phyloP scores from a whole-genome alignment of 23 red algal genomes.

The Gracilaria domingensis region DNA sequence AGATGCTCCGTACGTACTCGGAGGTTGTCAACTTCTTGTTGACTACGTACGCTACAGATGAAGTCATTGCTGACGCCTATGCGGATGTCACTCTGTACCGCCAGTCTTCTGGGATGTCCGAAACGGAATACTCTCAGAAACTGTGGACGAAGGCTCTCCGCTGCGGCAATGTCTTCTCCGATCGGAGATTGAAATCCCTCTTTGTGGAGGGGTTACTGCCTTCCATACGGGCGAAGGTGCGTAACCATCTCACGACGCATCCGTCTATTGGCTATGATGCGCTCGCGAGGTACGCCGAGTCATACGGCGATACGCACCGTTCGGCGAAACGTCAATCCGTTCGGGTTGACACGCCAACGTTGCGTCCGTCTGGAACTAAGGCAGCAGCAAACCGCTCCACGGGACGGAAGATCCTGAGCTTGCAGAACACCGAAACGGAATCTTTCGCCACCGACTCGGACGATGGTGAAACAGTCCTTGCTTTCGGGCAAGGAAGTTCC shows the following conservation, averaged over 20 bases:
- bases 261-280: neutral
- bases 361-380: too few relatives aligned
- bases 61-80: constrained; percentile 16
- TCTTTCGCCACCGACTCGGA: too few relatives aligned
- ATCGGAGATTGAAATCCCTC: constrained; percentile 19
- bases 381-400: too few relatives aligned
- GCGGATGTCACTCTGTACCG: neutral
- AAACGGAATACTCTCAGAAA: too few relatives aligned
- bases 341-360: neutral
- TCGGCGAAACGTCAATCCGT: neutral
- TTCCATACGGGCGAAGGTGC: neutral
- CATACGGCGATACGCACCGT: constrained; percentile 1
- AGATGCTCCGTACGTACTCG: constrained; percentile 9
- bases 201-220: neutral
- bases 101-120: neutral
- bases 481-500: too few relatives aligned
- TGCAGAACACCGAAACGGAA: too few relatives aligned
- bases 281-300: neutral
- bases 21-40: constrained; percentile 30
- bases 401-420: too few relatives aligned
- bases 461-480: too few relatives aligned
- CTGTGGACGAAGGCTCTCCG: neutral
- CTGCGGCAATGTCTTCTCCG: constrained; percentile 15
- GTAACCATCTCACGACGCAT: neutral
- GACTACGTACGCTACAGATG: constrained; percentile 28